Conservation (phyloP, 495 filamentous ascomycete genomes). For the Aspergillus asperescens region DNA sequence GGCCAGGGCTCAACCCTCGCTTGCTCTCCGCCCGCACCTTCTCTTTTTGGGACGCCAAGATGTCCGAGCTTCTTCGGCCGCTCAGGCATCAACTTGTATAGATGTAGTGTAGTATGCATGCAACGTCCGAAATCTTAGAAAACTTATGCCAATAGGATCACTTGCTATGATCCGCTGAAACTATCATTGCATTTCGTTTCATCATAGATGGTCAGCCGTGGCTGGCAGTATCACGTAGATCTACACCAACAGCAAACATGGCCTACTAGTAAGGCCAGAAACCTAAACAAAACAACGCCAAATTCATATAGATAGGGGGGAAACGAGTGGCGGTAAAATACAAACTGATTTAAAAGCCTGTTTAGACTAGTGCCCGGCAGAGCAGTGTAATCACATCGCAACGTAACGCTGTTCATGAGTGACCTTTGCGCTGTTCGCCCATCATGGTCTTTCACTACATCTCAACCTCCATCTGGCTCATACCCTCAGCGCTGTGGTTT, state of each 20-base stretch:
- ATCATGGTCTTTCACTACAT: slow-evolving; percentile 33
- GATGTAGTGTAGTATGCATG: no score
- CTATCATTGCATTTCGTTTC: neutral
- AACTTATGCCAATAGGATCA: neutral
- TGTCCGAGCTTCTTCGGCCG: slow-evolving; percentile 7
- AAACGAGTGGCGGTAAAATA: neutral
- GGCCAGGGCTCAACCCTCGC: slow-evolving; percentile 44
- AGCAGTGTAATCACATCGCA: slow-evolving; percentile 1
- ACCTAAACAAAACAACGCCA: neutral
- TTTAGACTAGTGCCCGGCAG: neutral
- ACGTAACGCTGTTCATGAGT: neutral
- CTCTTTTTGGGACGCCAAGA: slow-evolving; percentile 11
- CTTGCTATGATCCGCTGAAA: neutral
- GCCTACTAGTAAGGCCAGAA: neutral
- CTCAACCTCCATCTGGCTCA: slow-evolving; percentile 43
- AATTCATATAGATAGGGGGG: neutral
- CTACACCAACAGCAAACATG: neutral
- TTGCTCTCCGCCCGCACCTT: slow-evolving; percentile 28
- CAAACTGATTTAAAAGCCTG: neutral
- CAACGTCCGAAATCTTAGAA: no score
- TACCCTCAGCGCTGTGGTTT: slow-evolving; percentile 15
- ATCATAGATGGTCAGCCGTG: neutral
- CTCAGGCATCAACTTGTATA: slow-evolving; percentile 14
- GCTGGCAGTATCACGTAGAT: neutral
- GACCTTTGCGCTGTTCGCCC: neutral